Evolutionary conservation across 2,329 filamentous ascomycete species (phyloP).

Genomic region (Epichloe elymi): DNA sequence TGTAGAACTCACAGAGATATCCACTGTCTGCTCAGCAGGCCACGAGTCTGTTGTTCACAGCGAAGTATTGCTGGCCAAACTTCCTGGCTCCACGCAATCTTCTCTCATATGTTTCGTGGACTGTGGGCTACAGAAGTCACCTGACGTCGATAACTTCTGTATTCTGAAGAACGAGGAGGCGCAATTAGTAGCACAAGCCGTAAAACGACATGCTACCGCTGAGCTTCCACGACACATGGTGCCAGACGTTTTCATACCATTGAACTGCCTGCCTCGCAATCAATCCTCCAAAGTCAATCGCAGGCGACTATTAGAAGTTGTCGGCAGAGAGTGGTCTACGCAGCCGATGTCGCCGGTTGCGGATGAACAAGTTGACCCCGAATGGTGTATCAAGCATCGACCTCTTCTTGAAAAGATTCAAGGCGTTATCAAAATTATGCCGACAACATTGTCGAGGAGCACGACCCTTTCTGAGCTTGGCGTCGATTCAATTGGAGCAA

Average conservation of each 20-base stretch:
- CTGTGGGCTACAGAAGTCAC: neutral
- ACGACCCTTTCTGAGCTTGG: neutral
- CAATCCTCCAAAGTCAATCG: neutral
- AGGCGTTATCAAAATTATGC: neutral
- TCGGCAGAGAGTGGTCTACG: neutral
- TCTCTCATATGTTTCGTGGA: neutral
- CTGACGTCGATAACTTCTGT: neutral
- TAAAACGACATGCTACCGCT: neutral
- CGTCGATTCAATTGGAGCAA: neutral
- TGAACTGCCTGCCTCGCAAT: neutral
- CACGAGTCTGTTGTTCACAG: neutral
- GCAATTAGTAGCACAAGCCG: neutral
- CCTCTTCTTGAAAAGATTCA: neutral
- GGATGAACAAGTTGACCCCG: neutral
- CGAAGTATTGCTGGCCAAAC: neutral
- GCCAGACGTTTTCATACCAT: neutral
- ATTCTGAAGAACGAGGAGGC: neutral
- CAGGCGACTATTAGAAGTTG: neutral
- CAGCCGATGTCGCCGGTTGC: neutral
- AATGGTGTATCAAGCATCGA: neutral
- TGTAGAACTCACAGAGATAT: slow-evolving; percentile 15
- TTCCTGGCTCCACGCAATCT: neutral
- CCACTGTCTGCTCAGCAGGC: neutral
- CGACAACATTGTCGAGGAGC: neutral
- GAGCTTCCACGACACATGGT: neutral